These are phyloP conservation scores for Pseudozyma tsukubaensis DNA, from an alignment of 1,284 basidiomycete species.

Conservation along the genomic window DNA sequence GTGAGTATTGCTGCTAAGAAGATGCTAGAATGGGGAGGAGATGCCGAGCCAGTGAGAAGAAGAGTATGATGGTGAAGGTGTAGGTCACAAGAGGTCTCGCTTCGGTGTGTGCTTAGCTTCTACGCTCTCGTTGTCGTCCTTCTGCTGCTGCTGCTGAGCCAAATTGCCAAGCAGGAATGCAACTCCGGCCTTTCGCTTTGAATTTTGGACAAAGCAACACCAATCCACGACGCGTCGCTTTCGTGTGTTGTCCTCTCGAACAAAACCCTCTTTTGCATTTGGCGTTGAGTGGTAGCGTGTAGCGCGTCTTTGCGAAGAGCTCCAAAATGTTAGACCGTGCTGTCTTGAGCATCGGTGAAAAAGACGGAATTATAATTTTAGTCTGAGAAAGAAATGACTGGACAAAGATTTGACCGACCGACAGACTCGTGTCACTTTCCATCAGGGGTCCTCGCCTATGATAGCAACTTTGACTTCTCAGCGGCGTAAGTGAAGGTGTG, in stretches of 20 bases:
- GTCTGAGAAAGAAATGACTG: background rate
- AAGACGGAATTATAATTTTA: background rate
- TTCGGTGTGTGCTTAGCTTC: too few species aligned
- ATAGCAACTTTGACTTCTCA: too few species aligned
- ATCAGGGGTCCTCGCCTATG: too few species aligned
- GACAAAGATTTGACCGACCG: background rate
- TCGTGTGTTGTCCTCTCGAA: background rate
- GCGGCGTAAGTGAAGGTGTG: too few species aligned
- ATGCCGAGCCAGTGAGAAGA: constrained; percentile 1
- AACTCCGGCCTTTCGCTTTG: constrained; percentile 5
- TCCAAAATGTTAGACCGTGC: background rate
- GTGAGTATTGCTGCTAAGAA: background rate
- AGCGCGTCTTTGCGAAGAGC: constrained; percentile 8
- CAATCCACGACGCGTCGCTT: constrained; percentile 16
- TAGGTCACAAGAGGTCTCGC: background rate
- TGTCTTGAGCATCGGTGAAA: background rate
- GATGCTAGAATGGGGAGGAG: constrained; percentile 2
- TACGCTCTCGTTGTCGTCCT: background rate
- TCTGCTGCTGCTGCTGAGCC: background rate
- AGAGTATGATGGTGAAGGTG: constrained; percentile 5
- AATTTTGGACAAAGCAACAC: constrained; percentile 19
- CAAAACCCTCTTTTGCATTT: constrained; percentile 1
- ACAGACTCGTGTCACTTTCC: background rate
- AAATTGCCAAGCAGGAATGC: background rate
- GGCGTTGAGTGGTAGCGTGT: constrained; percentile 18